These are phyloP conservation scores for Eucalyptus pauciflora DNA, from an alignment of 345 rosid genomes.

Conservation along the genomic window DNA sequence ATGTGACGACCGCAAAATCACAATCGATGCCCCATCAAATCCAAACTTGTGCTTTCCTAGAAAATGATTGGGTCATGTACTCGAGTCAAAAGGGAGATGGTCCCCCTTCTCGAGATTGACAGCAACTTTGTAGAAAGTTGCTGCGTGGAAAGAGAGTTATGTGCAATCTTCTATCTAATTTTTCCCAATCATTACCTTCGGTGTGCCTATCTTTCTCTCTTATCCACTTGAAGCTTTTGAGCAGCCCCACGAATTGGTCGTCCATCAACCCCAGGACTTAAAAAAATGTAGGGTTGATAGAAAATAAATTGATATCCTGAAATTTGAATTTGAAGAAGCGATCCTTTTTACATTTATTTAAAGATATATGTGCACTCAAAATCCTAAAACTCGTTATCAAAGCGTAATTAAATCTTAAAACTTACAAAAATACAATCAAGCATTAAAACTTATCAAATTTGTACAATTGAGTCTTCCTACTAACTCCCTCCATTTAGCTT, in stretches of 20 bases:
- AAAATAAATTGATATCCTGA: neutral
- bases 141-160: neutral
- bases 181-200: neutral
- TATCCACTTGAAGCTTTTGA: neutral
- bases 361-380: rapidly evolving
- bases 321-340: neutral
- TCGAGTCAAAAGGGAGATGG: neutral
- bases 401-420: no score
- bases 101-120: neutral
- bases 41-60: neutral
- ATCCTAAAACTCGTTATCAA: no score
- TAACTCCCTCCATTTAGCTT: neutral
- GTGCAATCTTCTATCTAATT: neutral
- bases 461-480: no score
- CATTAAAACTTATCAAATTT: neutral
- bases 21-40: neutral
- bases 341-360: neutral
- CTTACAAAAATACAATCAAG: no score
- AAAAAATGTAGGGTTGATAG: neutral
- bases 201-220: neutral
- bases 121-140: neutral
- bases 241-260: neutral
- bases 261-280: neutral
- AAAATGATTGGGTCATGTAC: neutral
- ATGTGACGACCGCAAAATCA: neutral